Percentiles rank a stretch among this genome's conserved stretches.
Evolutionary conservation across 805 yeast genomes (phyloP).

Genomic region (Nakazawaea ambrosiae): DNA sequence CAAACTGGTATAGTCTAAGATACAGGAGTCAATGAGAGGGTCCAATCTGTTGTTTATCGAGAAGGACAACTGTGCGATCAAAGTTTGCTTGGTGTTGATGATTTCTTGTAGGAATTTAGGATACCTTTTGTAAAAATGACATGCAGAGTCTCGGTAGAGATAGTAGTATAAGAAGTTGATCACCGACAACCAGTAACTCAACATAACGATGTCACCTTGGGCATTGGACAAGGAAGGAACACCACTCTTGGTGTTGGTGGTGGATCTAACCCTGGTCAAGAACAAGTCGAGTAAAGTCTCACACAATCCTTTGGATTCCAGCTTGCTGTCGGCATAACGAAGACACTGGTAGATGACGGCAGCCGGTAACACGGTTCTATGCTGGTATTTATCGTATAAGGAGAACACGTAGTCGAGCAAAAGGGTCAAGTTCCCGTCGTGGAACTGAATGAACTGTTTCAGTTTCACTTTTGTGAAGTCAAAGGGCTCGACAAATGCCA

Average conservation of each 20-base stretch:
- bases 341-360: constrained; percentile 62
- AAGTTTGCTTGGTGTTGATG: constrained; percentile 46
- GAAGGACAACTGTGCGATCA: constrained; percentile 58
- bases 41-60: constrained; percentile 58
- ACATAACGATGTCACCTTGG: constrained; percentile 56
- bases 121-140: constrained; percentile 40
- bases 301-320: constrained; percentile 47
- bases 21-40: constrained; percentile 53
- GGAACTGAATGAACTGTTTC: constrained; percentile 55
- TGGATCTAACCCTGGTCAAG: constrained; percentile 52
- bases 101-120: constrained; percentile 58
- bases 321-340: constrained; percentile 57
- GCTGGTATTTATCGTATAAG: constrained; percentile 38
- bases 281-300: constrained; percentile 55
- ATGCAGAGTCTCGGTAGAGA: constrained; percentile 54
- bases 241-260: constrained; percentile 55
- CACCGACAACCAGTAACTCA: constrained; percentile 87
- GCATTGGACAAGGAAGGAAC: constrained; percentile 36
- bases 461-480: constrained; percentile 49
- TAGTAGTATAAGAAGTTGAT: constrained; percentile 73
- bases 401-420: constrained; percentile 41
- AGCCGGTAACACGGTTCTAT: constrained; percentile 55
- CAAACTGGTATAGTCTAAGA: constrained; percentile 71
- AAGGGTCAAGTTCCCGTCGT: constrained; percentile 48
- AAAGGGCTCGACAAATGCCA: constrained; percentile 29